phyloP scores from a whole-genome alignment of 768 basidiomycete species.

The Tricholoma flavovirens region DNA sequence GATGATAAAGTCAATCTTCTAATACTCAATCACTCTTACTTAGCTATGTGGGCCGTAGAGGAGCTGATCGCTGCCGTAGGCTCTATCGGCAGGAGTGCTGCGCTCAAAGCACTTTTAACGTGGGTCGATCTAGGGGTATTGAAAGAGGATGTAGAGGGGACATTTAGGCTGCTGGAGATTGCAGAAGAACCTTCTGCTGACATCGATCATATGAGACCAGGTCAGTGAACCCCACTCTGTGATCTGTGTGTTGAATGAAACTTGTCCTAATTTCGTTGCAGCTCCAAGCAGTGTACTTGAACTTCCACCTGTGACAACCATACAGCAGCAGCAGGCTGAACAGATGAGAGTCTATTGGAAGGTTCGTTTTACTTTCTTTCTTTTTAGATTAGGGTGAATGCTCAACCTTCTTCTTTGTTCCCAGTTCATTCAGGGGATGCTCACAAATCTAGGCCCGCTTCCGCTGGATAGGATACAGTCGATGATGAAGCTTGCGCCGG shows the following conservation, averaged over 20 bases:
- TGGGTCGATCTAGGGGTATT: conserved; percentile 84
- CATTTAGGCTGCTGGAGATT: conserved; percentile 61
- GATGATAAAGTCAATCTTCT: neutral
- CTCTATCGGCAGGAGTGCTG: conserved; percentile 54
- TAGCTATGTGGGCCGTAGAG: conserved; percentile 67
- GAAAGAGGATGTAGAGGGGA: conserved; percentile 55
- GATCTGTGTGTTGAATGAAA: neutral
- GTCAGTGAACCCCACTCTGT: neutral
- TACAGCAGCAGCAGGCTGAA: conserved; percentile 74
- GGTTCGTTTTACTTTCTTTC: conserved; percentile 33
- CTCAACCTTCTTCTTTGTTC: conserved; percentile 2
- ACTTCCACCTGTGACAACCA: conserved; percentile 42
- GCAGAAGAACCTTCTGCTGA: conserved; percentile 39
- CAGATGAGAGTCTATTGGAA: conserved; percentile 90
- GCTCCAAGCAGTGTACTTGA: conserved; percentile 30
- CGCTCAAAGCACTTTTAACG: conserved; percentile 69
- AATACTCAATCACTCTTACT: neutral
- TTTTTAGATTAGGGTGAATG: neutral
- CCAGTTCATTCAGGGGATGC: conserved; percentile 88
- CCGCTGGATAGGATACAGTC: conserved; percentile 80
- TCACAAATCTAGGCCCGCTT: conserved; percentile 77
- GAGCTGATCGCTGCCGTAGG: conserved; percentile 64
- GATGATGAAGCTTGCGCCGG: conserved; percentile 81
- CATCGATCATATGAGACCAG: conserved; percentile 8
- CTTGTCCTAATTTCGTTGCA: conserved; percentile 3